A percentile compares a stretch with the other conserved stretches of the same genome.
Evolutionary conservation across 2,329 filamentous ascomycete species (phyloP).

Genomic region (Byssothecium circinans): DNA sequence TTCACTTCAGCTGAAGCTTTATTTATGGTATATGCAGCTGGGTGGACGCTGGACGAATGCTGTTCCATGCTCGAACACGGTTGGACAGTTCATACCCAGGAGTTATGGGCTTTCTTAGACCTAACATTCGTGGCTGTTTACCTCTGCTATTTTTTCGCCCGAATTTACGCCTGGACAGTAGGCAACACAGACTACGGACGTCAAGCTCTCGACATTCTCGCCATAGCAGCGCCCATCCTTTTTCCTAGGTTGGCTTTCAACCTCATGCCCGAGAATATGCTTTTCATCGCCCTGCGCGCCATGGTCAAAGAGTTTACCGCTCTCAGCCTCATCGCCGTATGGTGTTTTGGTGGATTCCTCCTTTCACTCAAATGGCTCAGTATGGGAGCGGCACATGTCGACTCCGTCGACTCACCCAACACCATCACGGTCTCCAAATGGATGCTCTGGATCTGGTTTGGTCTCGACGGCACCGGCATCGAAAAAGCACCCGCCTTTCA

Average conservation of each 20-base stretch:
- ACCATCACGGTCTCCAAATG: slow-evolving; percentile 77
- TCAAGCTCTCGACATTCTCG: slow-evolving; percentile 76
- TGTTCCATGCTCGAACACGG: slow-evolving; percentile 75
- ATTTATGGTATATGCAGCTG: slow-evolving; percentile 73
- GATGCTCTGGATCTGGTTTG: slow-evolving; percentile 95
- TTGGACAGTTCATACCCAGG: slow-evolving; percentile 82
- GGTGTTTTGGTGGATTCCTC: slow-evolving; percentile 83
- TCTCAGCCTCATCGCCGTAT: slow-evolving; percentile 71
- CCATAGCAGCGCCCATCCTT: slow-evolving; percentile 75
- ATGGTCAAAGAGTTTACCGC: slow-evolving; percentile 88
- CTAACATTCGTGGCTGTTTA: slow-evolving; percentile 76
- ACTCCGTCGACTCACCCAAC: slow-evolving; percentile 49
- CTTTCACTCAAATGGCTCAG: slow-evolving; percentile 79
- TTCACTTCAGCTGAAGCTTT: slow-evolving; percentile 63
- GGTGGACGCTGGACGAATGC: slow-evolving; percentile 78
- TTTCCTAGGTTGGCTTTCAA: slow-evolving; percentile 82
- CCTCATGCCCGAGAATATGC: slow-evolving; percentile 78
- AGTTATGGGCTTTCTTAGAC: slow-evolving; percentile 85
- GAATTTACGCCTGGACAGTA: slow-evolving; percentile 64
- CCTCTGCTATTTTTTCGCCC: slow-evolving; percentile 66
- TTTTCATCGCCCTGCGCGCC: slow-evolving; percentile 76
- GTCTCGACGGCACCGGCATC: slow-evolving; percentile 69
- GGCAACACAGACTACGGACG: slow-evolving; percentile 55
- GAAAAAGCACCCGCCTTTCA: slow-evolving; percentile 69
- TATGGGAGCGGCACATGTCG: slow-evolving; percentile 37